Evolutionary conservation across 441 rosid genomes (phyloP).

Genomic region (Brassica hybrid): DNA sequence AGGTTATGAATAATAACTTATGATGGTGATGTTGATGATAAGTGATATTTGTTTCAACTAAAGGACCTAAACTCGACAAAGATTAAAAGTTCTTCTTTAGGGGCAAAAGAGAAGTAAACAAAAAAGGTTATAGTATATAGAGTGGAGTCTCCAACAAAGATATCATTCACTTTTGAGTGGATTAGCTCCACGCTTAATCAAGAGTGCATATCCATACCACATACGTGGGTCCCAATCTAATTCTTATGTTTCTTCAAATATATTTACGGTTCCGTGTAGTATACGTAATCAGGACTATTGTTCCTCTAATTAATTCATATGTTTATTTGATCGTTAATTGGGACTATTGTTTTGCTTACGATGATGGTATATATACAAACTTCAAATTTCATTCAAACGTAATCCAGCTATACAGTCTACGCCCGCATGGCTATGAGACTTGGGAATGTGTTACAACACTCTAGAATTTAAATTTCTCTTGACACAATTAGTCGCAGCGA

Average conservation of each 20-base stretch:
- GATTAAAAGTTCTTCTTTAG: background rate
- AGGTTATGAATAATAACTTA: background rate
- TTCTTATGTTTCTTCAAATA: constrained; percentile 16
- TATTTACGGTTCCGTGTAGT: background rate
- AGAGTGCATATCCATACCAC: constrained; percentile 39
- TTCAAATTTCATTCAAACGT: background rate
- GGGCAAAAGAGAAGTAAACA: constrained; percentile 20
- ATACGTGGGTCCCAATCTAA: constrained; percentile 31
- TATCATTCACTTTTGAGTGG: constrained; percentile 45
- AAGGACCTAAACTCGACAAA: constrained; percentile 6
- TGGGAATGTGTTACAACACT: background rate
- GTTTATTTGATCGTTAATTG: background rate
- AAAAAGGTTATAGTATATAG: constrained; percentile 8
- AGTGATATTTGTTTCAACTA: background rate
- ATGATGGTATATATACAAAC: background rate
- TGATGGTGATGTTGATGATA: no score
- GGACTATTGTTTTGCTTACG: constrained; percentile 9
- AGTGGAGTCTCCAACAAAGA: constrained; percentile 47
- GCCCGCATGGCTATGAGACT: background rate
- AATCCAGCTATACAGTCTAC: background rate
- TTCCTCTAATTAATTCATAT: no score
- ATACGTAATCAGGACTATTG: background rate
- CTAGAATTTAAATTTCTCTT: background rate
- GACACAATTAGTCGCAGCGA: no score
- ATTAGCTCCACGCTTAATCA: constrained; percentile 48